Percentiles rank a stretch among this genome's conserved stretches.
phyloP scores from a whole-genome alignment of 371 early-diverging fungal genomes.

The Actinomucor elegans region DNA sequence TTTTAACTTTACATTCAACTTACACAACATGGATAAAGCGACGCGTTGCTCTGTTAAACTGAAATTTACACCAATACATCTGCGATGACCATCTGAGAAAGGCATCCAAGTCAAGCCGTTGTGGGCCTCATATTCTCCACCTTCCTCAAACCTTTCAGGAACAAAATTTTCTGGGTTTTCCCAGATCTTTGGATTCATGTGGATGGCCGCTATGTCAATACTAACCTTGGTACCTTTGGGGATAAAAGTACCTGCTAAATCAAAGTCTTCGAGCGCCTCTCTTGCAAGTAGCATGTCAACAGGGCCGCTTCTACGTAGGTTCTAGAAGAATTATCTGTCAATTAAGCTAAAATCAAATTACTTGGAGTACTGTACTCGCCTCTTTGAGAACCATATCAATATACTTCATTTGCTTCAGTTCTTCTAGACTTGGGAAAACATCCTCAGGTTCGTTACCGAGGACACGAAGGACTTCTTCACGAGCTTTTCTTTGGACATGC shows the following conservation, averaged over 20 bases:
- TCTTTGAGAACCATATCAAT: slow-evolving; percentile 40
- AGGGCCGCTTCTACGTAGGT: slow-evolving; percentile 11
- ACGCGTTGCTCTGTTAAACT: slow-evolving; percentile 57
- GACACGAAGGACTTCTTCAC: slow-evolving; percentile 41
- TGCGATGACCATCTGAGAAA: slow-evolving; percentile 52
- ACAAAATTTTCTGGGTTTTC: slow-evolving; percentile 40
- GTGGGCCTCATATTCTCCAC: slow-evolving; percentile 26
- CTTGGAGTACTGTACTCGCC: too few relatives aligned
- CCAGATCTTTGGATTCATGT: slow-evolving; percentile 38
- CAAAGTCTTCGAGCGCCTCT: slow-evolving; percentile 10
- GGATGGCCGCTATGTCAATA: slow-evolving; percentile 15
- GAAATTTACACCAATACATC: slow-evolving; percentile 63
- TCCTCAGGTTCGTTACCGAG: slow-evolving; percentile 45
- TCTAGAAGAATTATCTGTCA: slow-evolving; percentile 6
- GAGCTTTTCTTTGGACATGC: slow-evolving; percentile 41
- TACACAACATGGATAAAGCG: slow-evolving; percentile 47
- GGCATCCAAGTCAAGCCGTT: slow-evolving; percentile 46
- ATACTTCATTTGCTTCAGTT: slow-evolving; percentile 45
- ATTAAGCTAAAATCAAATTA: too few relatives aligned
- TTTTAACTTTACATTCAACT: slow-evolving; percentile 12
- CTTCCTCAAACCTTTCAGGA: slow-evolving; percentile 53
- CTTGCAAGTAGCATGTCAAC: slow-evolving; percentile 13
- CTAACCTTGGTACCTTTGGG: slow-evolving; percentile 14
- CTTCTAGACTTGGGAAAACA: slow-evolving; percentile 42
- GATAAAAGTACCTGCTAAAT: slow-evolving; percentile 2